Evolutionary conservation across 225 moss, liverwort and hornwort species (phyloP).

Genomic region (Pseudoscleropodium purum): DNA sequence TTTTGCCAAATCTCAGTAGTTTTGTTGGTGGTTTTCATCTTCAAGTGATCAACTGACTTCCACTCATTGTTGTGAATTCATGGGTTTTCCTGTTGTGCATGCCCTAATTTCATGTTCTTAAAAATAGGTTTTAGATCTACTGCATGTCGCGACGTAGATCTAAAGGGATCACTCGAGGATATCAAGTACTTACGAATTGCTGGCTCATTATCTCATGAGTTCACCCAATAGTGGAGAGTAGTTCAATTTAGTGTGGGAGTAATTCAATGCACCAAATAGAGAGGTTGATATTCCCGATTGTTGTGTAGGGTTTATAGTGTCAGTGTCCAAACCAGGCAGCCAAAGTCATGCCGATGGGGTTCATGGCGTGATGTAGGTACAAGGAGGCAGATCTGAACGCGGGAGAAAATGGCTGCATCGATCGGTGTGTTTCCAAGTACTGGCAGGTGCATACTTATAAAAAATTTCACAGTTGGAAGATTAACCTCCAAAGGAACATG

Average conservation of each 20-base stretch:
- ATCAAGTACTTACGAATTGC: neutral
- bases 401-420: constrained; percentile 85
- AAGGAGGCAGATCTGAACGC: constrained; percentile 76
- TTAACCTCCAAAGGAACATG: neutral
- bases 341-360: neutral
- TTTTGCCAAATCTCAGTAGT: neutral
- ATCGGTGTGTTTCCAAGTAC: constrained; percentile 86
- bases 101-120: neutral
- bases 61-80: neutral
- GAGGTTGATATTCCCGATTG: neutral
- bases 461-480: neutral
- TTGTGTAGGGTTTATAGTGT: neutral
- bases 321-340: neutral
- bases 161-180: neutral
- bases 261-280: neutral
- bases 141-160: neutral
- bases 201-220: neutral
- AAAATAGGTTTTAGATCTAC: neutral
- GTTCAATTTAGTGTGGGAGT: neutral
- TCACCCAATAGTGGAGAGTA: neutral
- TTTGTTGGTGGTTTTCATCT: neutral
- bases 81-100: neutral
- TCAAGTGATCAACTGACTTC: neutral
- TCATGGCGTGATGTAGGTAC: constrained; percentile 38
- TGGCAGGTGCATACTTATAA: constrained; percentile 53